A percentile compares a stretch with the other conserved stretches of the same genome.
phyloP scores from a whole-genome alignment of 768 basidiomycete genomes.

The Termitomyces eurrhizus region DNA sequence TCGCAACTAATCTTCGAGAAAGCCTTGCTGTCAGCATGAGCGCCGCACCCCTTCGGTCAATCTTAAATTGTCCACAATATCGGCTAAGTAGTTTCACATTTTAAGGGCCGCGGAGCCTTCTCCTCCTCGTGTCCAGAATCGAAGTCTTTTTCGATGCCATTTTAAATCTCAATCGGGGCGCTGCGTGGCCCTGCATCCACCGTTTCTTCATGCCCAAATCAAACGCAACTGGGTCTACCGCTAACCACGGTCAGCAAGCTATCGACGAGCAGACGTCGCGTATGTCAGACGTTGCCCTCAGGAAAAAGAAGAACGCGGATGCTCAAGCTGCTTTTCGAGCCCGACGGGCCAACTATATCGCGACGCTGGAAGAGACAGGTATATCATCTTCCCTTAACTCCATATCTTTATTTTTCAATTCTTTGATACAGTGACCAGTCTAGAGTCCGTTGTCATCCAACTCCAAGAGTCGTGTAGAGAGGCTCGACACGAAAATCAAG shows the following conservation, averaged over 20 bases:
- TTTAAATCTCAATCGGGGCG: slow-evolving; percentile 42
- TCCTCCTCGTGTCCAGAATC: slow-evolving; percentile 65
- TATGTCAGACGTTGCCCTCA: slow-evolving; percentile 63
- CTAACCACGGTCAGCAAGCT: slow-evolving; percentile 30
- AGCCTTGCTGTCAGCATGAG: slow-evolving; percentile 38
- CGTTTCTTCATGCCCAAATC: slow-evolving; percentile 41
- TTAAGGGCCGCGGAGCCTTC: slow-evolving; percentile 51
- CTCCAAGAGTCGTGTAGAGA: slow-evolving; percentile 80
- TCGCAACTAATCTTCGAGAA: slow-evolving; percentile 39
- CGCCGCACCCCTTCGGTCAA: slow-evolving; percentile 45
- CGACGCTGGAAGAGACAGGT: slow-evolving; percentile 83
- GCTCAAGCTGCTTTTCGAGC: slow-evolving; percentile 85
- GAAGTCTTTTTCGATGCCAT: slow-evolving; percentile 61
- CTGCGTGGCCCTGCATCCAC: slow-evolving; percentile 19
- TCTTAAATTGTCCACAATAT: slow-evolving; percentile 49
- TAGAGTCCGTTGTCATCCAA: slow-evolving; percentile 81
- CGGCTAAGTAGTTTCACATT: slow-evolving; percentile 39
- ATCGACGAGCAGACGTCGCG: slow-evolving; percentile 34
- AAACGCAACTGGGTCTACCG: slow-evolving; percentile 25
- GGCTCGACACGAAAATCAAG: slow-evolving; percentile 54
- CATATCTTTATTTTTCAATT: slow-evolving; percentile 11
- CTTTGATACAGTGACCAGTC: slow-evolving; percentile 58
- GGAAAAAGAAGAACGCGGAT: slow-evolving; percentile 89
- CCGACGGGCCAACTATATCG: slow-evolving; percentile 80
- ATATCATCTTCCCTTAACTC: slow-evolving; percentile 6